Evolutionary conservation across 257 asterid species (phyloP), one percentile per base, ranked within the genome.

Genomic region (Lantana camara): DNA sequence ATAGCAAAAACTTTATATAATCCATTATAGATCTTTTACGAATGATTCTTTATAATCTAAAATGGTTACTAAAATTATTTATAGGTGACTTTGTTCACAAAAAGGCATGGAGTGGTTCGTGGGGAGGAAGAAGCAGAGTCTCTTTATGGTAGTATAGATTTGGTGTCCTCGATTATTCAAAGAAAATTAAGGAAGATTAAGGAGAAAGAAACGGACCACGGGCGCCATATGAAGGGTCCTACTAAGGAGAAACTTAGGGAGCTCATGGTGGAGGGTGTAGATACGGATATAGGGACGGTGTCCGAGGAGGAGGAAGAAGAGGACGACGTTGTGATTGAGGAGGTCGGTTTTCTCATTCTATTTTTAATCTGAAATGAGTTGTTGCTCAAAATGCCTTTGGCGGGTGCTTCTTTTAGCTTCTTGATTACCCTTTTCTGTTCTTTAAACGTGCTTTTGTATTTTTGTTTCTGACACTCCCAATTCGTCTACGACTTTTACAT

Each of bases 131-230:
- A 85, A 56, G 94, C 86, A 1, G 99, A 90, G 67, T 66, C 94
- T 0, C 77, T 90, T 9, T 87, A 80, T 35, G 90, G 79, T 19
- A 90, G 97, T 70, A 84, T 90, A 53, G 99, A 93, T 73, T 29
- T 85, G 79, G 97, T 87, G 38, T 80, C 95, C 2, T 85, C 96
- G 11, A 82, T 90, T 50, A 84, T 90, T 22, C 94, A 87, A 63
- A 81, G 99, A 57, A 93, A 93, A 50, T 72, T 90, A 86, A 83
- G 96, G 75, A 93, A 93, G 83, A 93, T 92, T 54, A 93, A 90
- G 85, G 99, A 93, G 87, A 93, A 93, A 54, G 99, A 87, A 53
- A 73, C 96, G 1, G 99, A 93, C 60, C 99, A 66, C 60, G 97
- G 95, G 19, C 89, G 97, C 59, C 99, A 90, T 66, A 93, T 90